A percentile compares a stretch with the other conserved stretches of the same genome.
These are phyloP conservation scores for Glebionis coronaria DNA, from an alignment of 129 eudicot genomes.

Conservation along the genomic window DNA sequence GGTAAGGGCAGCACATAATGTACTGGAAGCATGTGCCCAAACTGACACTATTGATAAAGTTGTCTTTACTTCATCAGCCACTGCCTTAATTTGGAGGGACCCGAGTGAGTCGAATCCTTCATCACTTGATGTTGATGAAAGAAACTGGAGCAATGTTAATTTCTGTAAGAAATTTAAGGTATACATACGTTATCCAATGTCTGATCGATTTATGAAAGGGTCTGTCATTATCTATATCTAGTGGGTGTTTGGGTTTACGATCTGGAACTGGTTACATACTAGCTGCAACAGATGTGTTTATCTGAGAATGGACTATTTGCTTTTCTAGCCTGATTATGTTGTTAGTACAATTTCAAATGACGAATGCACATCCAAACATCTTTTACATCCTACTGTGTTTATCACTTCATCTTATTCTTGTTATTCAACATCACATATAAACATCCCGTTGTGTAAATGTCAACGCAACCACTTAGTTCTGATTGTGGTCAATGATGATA, in stretches of 20 bases:
- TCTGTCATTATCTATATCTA: background rate
- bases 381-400: too few species aligned
- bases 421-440: too few species aligned
- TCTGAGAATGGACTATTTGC: too few species aligned
- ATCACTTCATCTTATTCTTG: too few species aligned
- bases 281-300: too few species aligned
- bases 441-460: too few species aligned
- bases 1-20: slow-evolving; percentile 84
- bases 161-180: slow-evolving; percentile 88
- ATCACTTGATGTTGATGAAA: slow-evolving; percentile 54
- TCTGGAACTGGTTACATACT: too few species aligned
- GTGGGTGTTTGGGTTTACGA: slow-evolving; percentile 4
- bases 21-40: slow-evolving; percentile 89
- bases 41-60: slow-evolving; percentile 70
- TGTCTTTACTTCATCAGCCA: slow-evolving; percentile 68
- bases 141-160: slow-evolving; percentile 69
- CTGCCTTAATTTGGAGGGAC: slow-evolving; percentile 70
- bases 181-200: background rate
- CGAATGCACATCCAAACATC: too few species aligned
- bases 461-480: background rate
- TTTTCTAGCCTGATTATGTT: too few species aligned
- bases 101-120: slow-evolving; percentile 29
- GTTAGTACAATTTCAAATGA: too few species aligned
- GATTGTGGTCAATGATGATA: slow-evolving; percentile 1
- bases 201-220: background rate